These are phyloP conservation scores for Plasmopara muralis DNA, from an alignment of 352 stramenopile species.

Conservation along the genomic window DNA sequence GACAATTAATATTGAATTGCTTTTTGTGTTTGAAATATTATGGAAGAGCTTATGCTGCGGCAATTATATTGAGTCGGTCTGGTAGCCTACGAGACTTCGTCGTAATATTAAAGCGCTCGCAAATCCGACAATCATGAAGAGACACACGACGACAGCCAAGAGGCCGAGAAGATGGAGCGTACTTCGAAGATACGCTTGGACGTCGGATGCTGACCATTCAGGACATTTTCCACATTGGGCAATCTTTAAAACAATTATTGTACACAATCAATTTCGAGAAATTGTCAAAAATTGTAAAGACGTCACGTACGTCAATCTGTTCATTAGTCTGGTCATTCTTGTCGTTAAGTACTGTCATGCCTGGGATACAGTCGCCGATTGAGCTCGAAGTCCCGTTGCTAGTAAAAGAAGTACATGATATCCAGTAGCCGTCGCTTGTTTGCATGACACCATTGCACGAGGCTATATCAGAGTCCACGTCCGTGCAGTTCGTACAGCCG, in stretches of 20 bases:
- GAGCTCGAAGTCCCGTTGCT: constrained; percentile 7
- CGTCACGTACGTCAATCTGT: constrained; percentile 49
- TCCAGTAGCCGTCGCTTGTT: constrained; percentile 31
- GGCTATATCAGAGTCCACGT: constrained; percentile 18
- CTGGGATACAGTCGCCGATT: constrained; percentile 30
- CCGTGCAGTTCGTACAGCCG: constrained; percentile 76
- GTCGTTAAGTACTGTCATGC: constrained; percentile 50
- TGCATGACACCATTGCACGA: constrained; percentile 40
- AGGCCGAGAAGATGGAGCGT: constrained; percentile 60
- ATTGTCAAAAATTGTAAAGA: not conserved
- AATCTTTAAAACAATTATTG: constrained; percentile 29
- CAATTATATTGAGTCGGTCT: constrained; percentile 77
- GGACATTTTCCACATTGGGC: constrained; percentile 66
- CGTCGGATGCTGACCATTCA: constrained; percentile 63
- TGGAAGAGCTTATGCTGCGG: not conserved
- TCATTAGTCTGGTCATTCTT: constrained; percentile 48
- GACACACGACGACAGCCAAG: constrained; percentile 54
- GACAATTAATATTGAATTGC: constrained; percentile 2
- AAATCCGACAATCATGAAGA: constrained; percentile 76
- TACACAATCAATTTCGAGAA: no score
- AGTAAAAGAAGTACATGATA: constrained; percentile 26
- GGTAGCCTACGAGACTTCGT: constrained; percentile 67
- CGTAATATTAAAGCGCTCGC: constrained; percentile 61
- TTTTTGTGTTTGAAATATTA: constrained; percentile 3
- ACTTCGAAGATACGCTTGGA: constrained; percentile 60